Percentiles rank a stretch among this genome's conserved stretches.
phyloP scores from a whole-genome alignment of 345 rosid species.

The Aquilaria malaccensis region DNA sequence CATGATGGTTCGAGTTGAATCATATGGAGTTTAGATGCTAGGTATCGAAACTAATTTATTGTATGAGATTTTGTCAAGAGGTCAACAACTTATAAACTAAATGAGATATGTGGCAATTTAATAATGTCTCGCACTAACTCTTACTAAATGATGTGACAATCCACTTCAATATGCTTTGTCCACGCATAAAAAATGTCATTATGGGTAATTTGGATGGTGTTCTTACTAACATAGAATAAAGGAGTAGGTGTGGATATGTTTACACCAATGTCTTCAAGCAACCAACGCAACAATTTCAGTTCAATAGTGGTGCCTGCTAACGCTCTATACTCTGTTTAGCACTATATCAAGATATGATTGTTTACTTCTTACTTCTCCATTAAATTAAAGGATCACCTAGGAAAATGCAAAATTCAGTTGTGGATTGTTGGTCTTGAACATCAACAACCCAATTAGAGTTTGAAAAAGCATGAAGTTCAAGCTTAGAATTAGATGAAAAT shows the following conservation, averaged over 20 bases:
- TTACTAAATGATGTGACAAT: not conserved
- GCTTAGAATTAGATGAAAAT: not conserved
- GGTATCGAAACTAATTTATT: too few species aligned
- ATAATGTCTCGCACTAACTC: too few species aligned
- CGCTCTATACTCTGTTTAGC: not conserved
- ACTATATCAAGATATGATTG: not conserved
- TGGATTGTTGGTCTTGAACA: not conserved
- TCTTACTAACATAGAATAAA: not conserved
- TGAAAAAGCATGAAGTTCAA: not conserved
- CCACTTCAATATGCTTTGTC: not conserved
- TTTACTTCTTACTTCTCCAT: too few species aligned
- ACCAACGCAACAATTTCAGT: not conserved
- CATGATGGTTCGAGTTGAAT: too few species aligned
- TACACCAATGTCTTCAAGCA: not conserved
- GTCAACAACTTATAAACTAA: too few species aligned
- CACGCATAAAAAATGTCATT: not conserved
- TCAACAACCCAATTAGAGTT: not conserved
- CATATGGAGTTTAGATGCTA: too few species aligned
- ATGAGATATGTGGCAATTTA: too few species aligned
- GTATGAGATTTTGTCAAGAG: too few species aligned
- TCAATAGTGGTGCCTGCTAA: not conserved
- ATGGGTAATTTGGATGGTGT: not conserved
- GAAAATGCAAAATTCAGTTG: not conserved
- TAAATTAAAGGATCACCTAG: too few species aligned
- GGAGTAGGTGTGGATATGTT: not conserved